A percentile compares a stretch with the other conserved stretches of the same genome.
These are phyloP conservation scores for Neocatenulostroma microsporum DNA, from an alignment of 2,329 filamentous ascomycete genomes.

Conservation along the genomic window DNA sequence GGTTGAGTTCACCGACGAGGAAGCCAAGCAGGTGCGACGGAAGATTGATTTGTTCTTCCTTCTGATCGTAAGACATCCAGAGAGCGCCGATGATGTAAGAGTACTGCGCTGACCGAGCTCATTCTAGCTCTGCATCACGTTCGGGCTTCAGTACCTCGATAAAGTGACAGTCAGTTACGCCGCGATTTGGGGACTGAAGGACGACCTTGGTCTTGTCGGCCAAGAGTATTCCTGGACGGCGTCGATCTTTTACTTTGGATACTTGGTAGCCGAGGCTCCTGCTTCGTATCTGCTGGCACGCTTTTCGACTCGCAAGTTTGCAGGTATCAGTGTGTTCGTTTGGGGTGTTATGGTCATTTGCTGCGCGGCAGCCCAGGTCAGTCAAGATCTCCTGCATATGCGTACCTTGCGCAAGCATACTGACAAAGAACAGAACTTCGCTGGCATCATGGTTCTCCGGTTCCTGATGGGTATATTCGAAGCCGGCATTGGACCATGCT, in stretches of 20 bases:
- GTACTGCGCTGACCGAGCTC: no score
- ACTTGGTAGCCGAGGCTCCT: constrained; percentile 36
- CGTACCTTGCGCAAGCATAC: no score
- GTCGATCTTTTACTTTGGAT: constrained; percentile 39
- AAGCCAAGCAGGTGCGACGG: no score
- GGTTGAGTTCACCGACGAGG: no score
- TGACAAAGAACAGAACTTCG: constrained; percentile 32
- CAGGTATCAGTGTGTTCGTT: constrained; percentile 31
- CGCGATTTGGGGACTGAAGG: constrained; percentile 4
- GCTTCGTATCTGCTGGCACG: constrained; percentile 34
- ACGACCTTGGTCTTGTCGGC: constrained; percentile 11
- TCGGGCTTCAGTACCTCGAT: constrained; percentile 23
- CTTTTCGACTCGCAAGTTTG: constrained; percentile 22
- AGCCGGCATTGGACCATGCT: constrained; percentile 38
- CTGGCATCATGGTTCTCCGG: constrained; percentile 39
- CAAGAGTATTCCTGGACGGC: constrained; percentile 23
- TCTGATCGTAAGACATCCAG: no score
- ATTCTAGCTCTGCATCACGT: constrained; percentile 44
- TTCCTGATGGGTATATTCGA: constrained; percentile 48
- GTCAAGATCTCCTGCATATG: constrained; percentile 12
- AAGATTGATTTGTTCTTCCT: no score
- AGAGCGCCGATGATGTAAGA: no score
- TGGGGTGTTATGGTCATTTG: constrained; percentile 38
- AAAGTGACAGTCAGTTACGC: constrained; percentile 16
- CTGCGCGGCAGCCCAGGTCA: constrained; percentile 34